Percentiles rank a stretch among this genome's conserved stretches.
Conservation (phyloP, 331 rosid genomes). For the Rhamnella rubrinervis region DNA sequence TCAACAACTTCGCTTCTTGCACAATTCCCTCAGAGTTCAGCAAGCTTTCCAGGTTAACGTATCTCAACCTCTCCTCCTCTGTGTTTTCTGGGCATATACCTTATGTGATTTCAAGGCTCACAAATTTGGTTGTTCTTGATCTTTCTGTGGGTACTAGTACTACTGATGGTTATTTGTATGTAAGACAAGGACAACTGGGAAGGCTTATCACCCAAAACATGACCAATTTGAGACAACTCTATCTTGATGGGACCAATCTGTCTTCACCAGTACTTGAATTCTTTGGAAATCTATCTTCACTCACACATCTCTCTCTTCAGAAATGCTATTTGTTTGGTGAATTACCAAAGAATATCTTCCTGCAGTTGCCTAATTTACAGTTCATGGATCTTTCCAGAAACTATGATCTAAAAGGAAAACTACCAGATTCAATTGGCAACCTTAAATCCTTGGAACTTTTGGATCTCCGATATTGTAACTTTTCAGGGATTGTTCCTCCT, state of each 20-base stretch:
- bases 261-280: not conserved
- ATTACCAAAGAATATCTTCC: not conserved
- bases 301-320: not conserved
- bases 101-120: conserved; percentile 3
- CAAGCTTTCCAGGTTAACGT: conserved; percentile 21
- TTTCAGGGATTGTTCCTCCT: not conserved
- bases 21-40: conserved; percentile 31
- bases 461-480: not conserved
- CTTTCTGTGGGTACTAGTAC: not conserved
- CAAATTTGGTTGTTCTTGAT: not conserved
- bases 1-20: not conserved
- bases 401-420: too few relatives aligned
- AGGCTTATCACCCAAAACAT: not conserved
- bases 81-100: conserved; percentile 31
- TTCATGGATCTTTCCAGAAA: too few relatives aligned
- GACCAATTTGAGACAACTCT: not conserved
- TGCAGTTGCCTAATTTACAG: not conserved
- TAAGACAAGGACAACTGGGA: not conserved
- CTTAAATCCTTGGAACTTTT: not conserved
- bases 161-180: not conserved
- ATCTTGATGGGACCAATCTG: not conserved
- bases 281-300: not conserved
- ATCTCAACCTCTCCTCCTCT: conserved; percentile 15
- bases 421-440: not conserved
- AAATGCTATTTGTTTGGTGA: not conserved